A percentile compares a stretch with the other conserved stretches of the same genome.
Evolutionary conservation across 192 early-diverging fungal genomes (phyloP).

Genomic region (Helicostylum pulchrum): DNA sequence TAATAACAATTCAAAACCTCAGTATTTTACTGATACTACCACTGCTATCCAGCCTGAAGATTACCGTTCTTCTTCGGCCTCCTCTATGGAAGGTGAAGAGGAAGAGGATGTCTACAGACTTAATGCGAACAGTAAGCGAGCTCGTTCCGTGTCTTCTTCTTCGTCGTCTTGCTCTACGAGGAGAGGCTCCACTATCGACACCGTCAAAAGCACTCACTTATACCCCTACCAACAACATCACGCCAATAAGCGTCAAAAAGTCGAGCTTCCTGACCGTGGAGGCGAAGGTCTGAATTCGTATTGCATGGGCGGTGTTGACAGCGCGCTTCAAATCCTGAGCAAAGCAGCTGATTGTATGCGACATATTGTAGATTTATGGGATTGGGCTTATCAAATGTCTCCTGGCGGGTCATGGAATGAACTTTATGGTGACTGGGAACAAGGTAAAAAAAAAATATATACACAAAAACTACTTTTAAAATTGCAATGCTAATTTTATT

Average conservation of each 20-base stretch:
- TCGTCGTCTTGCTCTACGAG: background rate
- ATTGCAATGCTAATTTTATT: background rate
- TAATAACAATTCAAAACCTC: no score
- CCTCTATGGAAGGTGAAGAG: background rate
- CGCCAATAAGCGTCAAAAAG: background rate
- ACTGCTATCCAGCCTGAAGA: background rate
- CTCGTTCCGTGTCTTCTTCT: background rate
- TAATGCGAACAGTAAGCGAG: background rate
- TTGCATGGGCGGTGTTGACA: conserved; percentile 24
- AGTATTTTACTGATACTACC: conserved; percentile 2
- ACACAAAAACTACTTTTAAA: background rate
- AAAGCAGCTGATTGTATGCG: conserved; percentile 27
- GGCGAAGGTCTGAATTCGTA: conserved; percentile 19
- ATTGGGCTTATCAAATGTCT: conserved; percentile 8
- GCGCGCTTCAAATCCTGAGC: conserved; percentile 24
- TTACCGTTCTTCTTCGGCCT: background rate
- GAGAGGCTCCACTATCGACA: background rate
- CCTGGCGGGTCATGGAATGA: background rate
- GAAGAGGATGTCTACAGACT: background rate
- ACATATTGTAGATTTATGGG: conserved; percentile 27
- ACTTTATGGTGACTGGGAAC: conserved; percentile 19
- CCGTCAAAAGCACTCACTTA: background rate
- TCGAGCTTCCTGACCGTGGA: background rate
- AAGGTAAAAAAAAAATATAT: conserved; percentile 11
- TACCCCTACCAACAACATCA: background rate